Evolutionary conservation across 2,329 filamentous ascomycete species (phyloP).

Genomic region (Microdochium trichocladiopsis): DNA sequence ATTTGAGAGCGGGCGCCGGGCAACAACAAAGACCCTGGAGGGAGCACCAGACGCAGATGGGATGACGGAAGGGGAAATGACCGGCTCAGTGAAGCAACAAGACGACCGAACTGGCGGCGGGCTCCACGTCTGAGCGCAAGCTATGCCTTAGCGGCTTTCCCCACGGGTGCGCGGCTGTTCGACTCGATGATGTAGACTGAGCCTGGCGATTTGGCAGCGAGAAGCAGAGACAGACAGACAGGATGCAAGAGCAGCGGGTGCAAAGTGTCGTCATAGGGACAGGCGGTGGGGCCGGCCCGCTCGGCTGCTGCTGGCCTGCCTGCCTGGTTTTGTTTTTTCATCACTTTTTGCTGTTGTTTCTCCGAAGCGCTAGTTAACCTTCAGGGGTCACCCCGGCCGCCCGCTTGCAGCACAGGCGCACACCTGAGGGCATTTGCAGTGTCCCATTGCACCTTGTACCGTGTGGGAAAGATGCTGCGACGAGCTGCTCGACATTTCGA

Average conservation of each 20-base stretch:
- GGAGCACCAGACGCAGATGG: not conserved
- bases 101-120: too few species aligned
- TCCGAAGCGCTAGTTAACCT: not conserved
- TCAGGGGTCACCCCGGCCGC: too few species aligned
- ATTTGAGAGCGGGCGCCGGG: not conserved
- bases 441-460: too few species aligned
- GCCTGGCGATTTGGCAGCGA: not conserved
- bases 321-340: not conserved
- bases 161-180: not conserved
- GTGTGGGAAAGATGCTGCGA: too few species aligned
- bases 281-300: not conserved
- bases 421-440: too few species aligned
- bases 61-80: not conserved
- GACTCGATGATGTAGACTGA: not conserved
- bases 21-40: not conserved
- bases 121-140: not conserved
- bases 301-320: not conserved
- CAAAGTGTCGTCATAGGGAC: not conserved
- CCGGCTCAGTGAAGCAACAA: too few species aligned
- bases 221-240: not conserved
- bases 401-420: too few species aligned
- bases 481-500: too few species aligned
- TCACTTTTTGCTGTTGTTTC: not conserved
- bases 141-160: not conserved
- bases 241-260: too few species aligned